These are phyloP conservation scores for Psidium friedrichsthalianum DNA, from an alignment of 345 rosid genomes.

Conservation along the genomic window DNA sequence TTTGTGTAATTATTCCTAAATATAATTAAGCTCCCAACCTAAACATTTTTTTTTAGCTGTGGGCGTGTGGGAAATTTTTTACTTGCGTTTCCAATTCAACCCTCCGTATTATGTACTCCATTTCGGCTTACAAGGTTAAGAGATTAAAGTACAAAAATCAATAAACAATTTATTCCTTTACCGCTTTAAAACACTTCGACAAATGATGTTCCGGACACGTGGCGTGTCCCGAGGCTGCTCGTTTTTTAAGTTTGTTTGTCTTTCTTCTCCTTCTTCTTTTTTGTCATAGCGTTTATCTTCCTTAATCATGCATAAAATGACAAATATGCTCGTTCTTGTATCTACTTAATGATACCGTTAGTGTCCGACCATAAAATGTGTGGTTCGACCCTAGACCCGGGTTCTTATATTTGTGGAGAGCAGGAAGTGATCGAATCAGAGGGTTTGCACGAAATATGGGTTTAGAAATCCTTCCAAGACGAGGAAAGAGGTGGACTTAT, in stretches of 20 bases:
- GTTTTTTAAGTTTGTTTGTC: rapidly evolving
- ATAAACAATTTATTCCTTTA: background rate
- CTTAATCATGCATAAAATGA: background rate
- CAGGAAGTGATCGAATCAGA: rapidly evolving
- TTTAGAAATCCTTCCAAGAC: rapidly evolving
- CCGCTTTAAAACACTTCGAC: background rate
- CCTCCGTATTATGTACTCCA: background rate
- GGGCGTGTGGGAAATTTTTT: background rate
- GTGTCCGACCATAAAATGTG: rapidly evolving
- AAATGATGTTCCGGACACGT: background rate
- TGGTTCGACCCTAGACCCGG: background rate
- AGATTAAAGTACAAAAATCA: background rate
- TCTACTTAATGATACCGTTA: background rate
- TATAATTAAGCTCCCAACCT: background rate
- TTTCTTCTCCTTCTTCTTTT: too few relatives aligned
- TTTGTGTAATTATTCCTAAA: too few relatives aligned
- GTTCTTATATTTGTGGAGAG: background rate
- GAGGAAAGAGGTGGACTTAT: background rate
- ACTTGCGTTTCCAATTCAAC: background rate
- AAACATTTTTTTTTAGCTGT: background rate
- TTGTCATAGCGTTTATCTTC: background rate
- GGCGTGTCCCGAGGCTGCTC: background rate
- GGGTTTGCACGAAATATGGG: background rate
- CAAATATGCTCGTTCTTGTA: background rate
- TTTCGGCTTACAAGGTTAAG: background rate